Evolutionary conservation across 2,329 filamentous ascomycete genomes (phyloP), one percentile per base, ranked within the genome.

Genomic region (Monilinia laxa): DNA sequence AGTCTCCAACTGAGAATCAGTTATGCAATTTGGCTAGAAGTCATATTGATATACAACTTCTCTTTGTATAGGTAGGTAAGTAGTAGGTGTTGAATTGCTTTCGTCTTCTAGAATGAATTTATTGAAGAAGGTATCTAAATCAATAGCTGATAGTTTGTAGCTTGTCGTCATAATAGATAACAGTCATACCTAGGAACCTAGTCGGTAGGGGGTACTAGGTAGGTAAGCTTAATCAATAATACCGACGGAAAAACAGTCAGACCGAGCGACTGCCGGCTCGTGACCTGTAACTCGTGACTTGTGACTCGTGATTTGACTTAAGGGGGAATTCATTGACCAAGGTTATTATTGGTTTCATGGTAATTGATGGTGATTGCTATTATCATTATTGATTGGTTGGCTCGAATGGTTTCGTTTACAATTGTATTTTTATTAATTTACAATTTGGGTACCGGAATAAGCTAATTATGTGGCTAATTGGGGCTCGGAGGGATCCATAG

Each of bases 11-110:
- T 31, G 60, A 47, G 14, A 58, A 58, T 20, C 52, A 62, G 35
- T 66, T 52, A 66, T 66, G 56, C 56, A 38, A 42, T 47, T 38
- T 45, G 38, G n/a, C 4, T 12, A 38, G 64, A 66, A 66, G 64
- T 62, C 64, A 66, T 66, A 18, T 66, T 62, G 64, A 62, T 38
- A 54, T 66, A 38, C 7, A 35, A 51, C 23, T 25, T 51, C 52
- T 38, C 45, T 49, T 58, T 49, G 62, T 57, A 20, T 16, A 5
- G 10, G 18, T 56, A 56, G 31, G 7, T 35, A 35, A 5, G 31
- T 35, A 35, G 31, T 40, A 35, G 7, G 9, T 14, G 28, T 42
- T 55, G 3, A 14, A 47, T 31, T 23, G 28, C n/a, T 56, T 47
- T 12, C 5, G 25, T 6, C 9, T 45, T 31, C 2, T 49, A 23